Base-by-base conservation (phyloP, 1,284 basidiomycete genomes). In the Ganoderma lingzhi region DNA sequence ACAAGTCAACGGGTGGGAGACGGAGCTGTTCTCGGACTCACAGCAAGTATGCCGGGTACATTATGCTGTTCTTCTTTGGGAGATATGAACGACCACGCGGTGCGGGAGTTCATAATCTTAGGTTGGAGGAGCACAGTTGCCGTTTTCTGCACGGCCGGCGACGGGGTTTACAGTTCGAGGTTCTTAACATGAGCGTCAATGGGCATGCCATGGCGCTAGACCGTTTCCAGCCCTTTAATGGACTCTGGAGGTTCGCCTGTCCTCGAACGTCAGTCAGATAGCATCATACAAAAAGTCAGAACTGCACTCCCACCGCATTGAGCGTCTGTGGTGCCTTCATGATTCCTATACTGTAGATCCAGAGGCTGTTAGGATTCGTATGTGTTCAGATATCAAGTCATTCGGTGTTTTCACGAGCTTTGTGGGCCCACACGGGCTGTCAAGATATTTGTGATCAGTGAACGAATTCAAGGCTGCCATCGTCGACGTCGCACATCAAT, bases 41-140 rank as follows among this genome's bases (percentile, higher is more conserved):
- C 15, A 37, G 58, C 23, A 35, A 41, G 6, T 2, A 17, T 32
- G 32, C 53, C 53, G 53, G 30, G 3, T 32, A 32, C 53, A 56
- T 56, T 56, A 19, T 32, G 4, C 17, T 23, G 12, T 8, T 35
- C 58, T 60, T 60, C 58, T 60, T 23, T 60, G 6, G 6, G 32
- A 6, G 35, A 37, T 60, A 35, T 37, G 58, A 41, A n/a, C 19
- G 58, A 41, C 58, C 58, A 60, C 58, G 58, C 58, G 58, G 58
- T 10, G 32, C 32, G 35, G n/a, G 35, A 35, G 39, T 60, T 60
- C 58, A 60, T 60, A 60, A 41, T n/a, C 37, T 35, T 23, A 35
- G 5, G 58, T 41, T 39, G 30, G 35, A 30, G 58, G 58, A 6
- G 19, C 58, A 17, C 28, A 37, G 10, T 60, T 60, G 58, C 58